These are phyloP conservation scores for Lyophyllum decastes DNA, from an alignment of 768 basidiomycete genomes.

Conservation along the genomic window DNA sequence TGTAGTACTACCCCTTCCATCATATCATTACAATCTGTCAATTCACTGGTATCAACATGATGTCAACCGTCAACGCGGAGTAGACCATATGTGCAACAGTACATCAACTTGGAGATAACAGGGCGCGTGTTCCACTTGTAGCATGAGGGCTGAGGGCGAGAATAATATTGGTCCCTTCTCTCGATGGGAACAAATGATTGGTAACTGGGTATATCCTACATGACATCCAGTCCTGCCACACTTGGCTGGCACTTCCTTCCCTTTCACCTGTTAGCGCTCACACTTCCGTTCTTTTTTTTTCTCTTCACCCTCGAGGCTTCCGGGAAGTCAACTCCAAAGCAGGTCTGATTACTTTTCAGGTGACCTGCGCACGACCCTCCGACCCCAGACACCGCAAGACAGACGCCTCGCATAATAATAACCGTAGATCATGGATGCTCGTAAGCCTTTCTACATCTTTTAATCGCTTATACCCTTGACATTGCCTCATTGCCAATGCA, in stretches of 20 bases:
- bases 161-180: neutral
- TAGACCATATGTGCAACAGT: neutral
- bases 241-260: neutral
- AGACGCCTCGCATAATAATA: neutral
- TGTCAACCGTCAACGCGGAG: neutral
- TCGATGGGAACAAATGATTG: constrained; percentile 1
- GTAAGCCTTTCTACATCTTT: constrained; percentile 2
- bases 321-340: constrained; percentile 5
- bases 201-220: neutral
- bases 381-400: neutral
- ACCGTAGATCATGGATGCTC: constrained; percentile 2
- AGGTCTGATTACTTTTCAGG: constrained; percentile 3
- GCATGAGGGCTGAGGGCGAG: neutral
- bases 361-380: constrained; percentile 1
- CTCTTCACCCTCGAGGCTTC: constrained; percentile 6
- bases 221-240: neutral
- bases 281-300: neutral
- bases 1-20: neutral
- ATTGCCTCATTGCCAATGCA: neutral
- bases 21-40: neutral
- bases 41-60: neutral
- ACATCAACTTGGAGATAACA: neutral
- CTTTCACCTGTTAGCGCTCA: neutral
- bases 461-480: neutral
- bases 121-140: neutral